Percentiles rank a stretch among this genome's conserved stretches.
These are phyloP conservation scores for Bacidia gigantensis DNA, from an alignment of 495 filamentous ascomycete genomes.

Conservation along the genomic window DNA sequence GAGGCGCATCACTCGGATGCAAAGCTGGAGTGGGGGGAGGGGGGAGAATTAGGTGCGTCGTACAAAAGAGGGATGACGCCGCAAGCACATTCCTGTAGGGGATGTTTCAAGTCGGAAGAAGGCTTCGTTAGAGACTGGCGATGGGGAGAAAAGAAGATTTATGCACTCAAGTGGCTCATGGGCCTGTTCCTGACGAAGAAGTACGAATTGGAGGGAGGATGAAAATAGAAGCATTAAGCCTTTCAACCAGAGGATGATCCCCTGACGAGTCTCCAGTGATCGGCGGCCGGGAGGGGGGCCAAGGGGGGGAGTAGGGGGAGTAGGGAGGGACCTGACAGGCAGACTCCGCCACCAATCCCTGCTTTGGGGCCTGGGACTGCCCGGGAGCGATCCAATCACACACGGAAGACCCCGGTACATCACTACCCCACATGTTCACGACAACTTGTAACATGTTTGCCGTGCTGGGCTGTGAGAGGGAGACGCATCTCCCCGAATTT, in stretches of 20 bases:
- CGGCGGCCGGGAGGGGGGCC: too few species aligned
- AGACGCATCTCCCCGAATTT: not conserved
- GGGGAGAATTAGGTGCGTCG: not conserved
- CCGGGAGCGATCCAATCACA: not conserved
- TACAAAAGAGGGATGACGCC: conserved; percentile 6
- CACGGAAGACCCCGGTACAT: not conserved
- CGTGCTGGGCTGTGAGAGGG: not conserved
- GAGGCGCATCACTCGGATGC: conserved; percentile 17
- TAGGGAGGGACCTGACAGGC: not conserved
- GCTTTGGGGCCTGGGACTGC: not conserved
- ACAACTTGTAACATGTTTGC: not conserved
- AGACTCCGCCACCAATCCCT: not conserved
- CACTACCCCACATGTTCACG: not conserved
- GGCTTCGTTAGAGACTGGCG: too few species aligned
- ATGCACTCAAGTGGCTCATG: not conserved
- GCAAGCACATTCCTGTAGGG: not conserved
- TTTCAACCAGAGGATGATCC: not conserved
- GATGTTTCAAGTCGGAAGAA: not conserved
- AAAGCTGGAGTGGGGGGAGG: not conserved
- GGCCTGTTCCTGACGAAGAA: not conserved
- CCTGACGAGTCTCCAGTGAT: not conserved
- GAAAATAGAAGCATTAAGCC: not conserved
- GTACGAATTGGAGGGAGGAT: not conserved
- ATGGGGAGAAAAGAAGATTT: not conserved
- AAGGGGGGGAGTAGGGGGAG: too few species aligned